A percentile compares a stretch with the other conserved stretches of the same genome.
These are phyloP conservation scores for Flaveria trinervia DNA, from an alignment of 129 eudicot species.

Conservation along the genomic window DNA sequence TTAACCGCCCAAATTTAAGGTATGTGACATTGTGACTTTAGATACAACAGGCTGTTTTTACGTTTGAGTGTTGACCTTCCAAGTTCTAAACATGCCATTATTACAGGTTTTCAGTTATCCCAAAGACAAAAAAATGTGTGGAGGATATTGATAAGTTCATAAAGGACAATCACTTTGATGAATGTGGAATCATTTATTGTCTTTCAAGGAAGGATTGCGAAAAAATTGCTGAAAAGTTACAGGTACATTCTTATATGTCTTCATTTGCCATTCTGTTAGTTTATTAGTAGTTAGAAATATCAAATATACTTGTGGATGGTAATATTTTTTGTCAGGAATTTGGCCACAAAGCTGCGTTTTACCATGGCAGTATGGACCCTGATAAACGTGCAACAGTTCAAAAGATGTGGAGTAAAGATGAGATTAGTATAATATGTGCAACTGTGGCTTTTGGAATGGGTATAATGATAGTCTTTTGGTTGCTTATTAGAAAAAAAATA, in stretches of 20 bases:
- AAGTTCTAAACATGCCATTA: slow-evolving; percentile 9
- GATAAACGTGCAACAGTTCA: slow-evolving; percentile 72
- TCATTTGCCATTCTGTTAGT: slow-evolving; percentile 5
- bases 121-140: slow-evolving; percentile 90
- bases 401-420: slow-evolving; percentile 96
- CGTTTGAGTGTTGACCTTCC: neutral
- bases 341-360: slow-evolving; percentile 91
- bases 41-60: slow-evolving; percentile 6
- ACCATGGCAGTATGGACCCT: slow-evolving; percentile 91
- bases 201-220: slow-evolving; percentile 96
- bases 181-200: slow-evolving; percentile 90
- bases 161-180: slow-evolving; percentile 71
- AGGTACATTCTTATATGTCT: slow-evolving; percentile 44
- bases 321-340: slow-evolving; percentile 47
- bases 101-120: slow-evolving; percentile 75
- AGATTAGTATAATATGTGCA: slow-evolving; percentile 86
- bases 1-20: slow-evolving; percentile 87
- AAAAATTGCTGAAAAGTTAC: slow-evolving; percentile 75
- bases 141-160: slow-evolving; percentile 91
- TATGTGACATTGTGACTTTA: slow-evolving; percentile 23
- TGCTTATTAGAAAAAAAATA: slow-evolving; percentile 27
- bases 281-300: neutral
- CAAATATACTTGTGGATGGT: slow-evolving; percentile 9
- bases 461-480: slow-evolving; percentile 35
- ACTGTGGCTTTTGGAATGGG: slow-evolving; percentile 99